Percentiles rank a stretch among this genome's conserved stretches.
Conservation (phyloP, 176 grass and related monocot genomes). For the Alopecurus myosuroides region DNA sequence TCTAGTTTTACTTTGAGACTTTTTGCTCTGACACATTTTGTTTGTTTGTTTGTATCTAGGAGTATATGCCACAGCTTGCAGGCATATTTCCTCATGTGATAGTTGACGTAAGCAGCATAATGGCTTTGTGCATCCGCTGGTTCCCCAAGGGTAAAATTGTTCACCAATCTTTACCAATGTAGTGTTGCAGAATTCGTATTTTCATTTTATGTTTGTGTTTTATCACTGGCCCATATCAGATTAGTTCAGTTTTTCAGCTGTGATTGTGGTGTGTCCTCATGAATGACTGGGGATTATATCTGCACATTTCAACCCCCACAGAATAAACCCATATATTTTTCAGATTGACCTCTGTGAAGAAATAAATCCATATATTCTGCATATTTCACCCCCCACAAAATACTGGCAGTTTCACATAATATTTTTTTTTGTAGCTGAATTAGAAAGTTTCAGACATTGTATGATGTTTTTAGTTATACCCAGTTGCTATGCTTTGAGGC, state of each 20-base stretch:
- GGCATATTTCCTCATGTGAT: conserved; percentile 63
- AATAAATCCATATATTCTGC: background rate
- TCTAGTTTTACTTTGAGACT: background rate
- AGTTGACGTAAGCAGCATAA: conserved; percentile 77
- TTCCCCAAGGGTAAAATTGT: conserved; percentile 63
- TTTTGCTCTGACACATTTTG: conserved; percentile 1
- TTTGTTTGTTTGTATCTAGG: conserved; percentile 45
- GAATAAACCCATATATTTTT: background rate
- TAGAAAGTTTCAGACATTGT: background rate
- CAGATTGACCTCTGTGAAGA: too few relatives aligned
- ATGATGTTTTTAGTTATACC: background rate
- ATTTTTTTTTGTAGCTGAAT: background rate
- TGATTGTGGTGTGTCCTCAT: background rate
- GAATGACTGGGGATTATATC: background rate
- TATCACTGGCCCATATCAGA: background rate
- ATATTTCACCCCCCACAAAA: background rate
- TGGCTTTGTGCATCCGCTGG: conserved; percentile 65
- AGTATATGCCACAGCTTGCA: conserved; percentile 74
- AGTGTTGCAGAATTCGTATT: background rate
- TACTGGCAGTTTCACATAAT: too few relatives aligned
- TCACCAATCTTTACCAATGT: background rate
- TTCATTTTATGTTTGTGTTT: background rate
- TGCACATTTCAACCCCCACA: too few relatives aligned
- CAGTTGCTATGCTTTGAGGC: background rate
- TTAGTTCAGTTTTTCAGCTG: background rate